phyloP scores from a whole-genome alignment of 2,329 filamentous ascomycete genomes.

The Cytospora schulzeri region DNA sequence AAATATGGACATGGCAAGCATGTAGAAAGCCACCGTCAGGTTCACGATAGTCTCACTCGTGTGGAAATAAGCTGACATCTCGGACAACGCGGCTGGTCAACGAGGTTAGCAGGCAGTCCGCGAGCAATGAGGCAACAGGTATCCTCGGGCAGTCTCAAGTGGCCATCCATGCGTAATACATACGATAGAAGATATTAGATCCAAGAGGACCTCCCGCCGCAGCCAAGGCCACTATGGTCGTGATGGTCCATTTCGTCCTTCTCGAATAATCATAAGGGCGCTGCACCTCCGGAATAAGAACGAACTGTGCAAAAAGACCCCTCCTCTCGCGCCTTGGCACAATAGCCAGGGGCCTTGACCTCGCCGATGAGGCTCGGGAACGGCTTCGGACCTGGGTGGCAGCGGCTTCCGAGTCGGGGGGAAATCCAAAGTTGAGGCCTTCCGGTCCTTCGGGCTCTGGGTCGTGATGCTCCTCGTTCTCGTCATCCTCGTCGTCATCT shows the following conservation, averaged over 20 bases:
- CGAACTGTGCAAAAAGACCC: conserved; percentile 71
- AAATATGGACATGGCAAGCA: conserved; percentile 82
- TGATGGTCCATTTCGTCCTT: conserved; percentile 83
- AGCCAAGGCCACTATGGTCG: conserved; percentile 74
- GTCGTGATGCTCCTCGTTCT: conserved; percentile 26
- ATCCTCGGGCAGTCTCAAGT: not conserved
- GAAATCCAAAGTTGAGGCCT: conserved; percentile 22
- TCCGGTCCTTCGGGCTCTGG: conserved; percentile 21
- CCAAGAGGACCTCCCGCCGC: conserved; percentile 81
- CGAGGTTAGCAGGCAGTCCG: conserved; percentile 20
- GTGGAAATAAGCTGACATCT: conserved; percentile 64
- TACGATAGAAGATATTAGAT: conserved; percentile 80
- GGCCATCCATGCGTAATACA: conserved; percentile 37
- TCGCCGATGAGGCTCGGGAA: conserved; percentile 43
- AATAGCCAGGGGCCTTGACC: conserved; percentile 42
- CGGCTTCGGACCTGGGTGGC: conserved; percentile 15
- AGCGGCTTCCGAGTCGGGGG: conserved; percentile 13
- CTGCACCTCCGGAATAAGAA: conserved; percentile 77
- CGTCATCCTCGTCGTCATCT: conserved; percentile 17
- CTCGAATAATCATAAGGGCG: conserved; percentile 73
- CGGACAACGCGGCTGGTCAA: conserved; percentile 63
- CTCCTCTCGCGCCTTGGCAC: conserved; percentile 57
- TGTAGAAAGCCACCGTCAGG: conserved; percentile 76
- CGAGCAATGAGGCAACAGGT: not conserved
- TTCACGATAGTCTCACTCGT: conserved; percentile 70